phyloP scores from a whole-genome alignment of 768 basidiomycete species.

The Suillus cothurnatus region DNA sequence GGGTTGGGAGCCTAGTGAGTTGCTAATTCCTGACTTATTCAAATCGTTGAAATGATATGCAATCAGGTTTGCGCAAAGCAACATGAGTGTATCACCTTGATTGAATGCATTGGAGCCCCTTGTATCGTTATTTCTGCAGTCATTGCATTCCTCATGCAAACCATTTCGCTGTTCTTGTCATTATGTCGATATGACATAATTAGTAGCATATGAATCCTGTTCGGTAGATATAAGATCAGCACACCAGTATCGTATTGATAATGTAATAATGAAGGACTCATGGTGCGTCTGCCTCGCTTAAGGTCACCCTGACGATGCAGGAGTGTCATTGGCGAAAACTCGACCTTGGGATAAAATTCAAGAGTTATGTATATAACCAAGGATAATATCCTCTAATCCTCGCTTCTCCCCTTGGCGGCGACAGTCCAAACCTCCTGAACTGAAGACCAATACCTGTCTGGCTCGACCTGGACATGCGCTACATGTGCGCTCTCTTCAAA shows the following conservation, averaged over 20 bases:
- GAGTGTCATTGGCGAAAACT: not conserved
- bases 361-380: not conserved
- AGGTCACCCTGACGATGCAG: not conserved
- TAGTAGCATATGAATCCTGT: not conserved
- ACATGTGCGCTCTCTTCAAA: slow-evolving; percentile 39
- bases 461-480: slow-evolving; percentile 31
- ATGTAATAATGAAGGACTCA: not conserved
- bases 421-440: slow-evolving; percentile 22
- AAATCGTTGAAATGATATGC: not conserved
- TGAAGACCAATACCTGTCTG: slow-evolving; percentile 29
- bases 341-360: not conserved
- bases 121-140: slow-evolving; percentile 4
- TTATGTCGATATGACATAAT: not conserved
- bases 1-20: slow-evolving; percentile 32
- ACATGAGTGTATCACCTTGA: slow-evolving; percentile 1
- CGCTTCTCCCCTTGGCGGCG: slow-evolving; percentile 10
- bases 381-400: not conserved
- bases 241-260: not conserved
- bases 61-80: slow-evolving; percentile 3
- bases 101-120: not conserved
- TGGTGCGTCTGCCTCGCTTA: not conserved
- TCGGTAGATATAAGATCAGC: too few species aligned
- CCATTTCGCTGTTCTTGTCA: not conserved
- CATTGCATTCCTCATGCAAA: too few species aligned
- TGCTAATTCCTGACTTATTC: not conserved